A percentile compares a stretch with the other conserved stretches of the same genome.
phyloP scores from a whole-genome alignment of 208 protist genomes.

The Endotrypanum monterogeii region DNA sequence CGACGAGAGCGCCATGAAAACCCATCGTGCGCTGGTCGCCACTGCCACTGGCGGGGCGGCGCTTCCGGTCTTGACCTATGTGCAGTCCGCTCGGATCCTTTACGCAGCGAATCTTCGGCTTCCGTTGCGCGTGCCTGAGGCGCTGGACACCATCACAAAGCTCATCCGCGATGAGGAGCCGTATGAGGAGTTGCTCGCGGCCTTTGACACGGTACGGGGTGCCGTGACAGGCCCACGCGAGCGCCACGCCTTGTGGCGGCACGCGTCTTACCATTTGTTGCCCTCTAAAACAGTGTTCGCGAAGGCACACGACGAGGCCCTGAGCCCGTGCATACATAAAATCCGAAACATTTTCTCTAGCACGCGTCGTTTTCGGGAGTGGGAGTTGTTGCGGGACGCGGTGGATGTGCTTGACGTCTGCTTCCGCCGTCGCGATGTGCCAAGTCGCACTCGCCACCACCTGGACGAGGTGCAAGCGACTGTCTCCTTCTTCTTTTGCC shows the following conservation, averaged over 20 bases:
- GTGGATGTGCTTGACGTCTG: slow-evolving; percentile 74
- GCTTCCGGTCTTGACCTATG: slow-evolving; percentile 39
- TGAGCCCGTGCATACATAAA: slow-evolving; percentile 67
- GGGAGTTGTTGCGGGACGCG: slow-evolving; percentile 56
- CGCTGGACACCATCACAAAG: slow-evolving; percentile 57
- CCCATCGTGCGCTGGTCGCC: slow-evolving; percentile 14
- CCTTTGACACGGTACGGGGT: slow-evolving; percentile 82
- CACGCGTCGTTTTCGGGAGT: slow-evolving; percentile 68
- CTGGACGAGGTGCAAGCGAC: slow-evolving; percentile 69
- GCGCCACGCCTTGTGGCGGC: slow-evolving; percentile 84
- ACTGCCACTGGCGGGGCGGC: slow-evolving; percentile 20
- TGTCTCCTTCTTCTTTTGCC: slow-evolving; percentile 83
- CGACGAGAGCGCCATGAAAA: slow-evolving; percentile 33
- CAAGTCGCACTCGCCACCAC: slow-evolving; percentile 22
- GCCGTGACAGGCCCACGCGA: slow-evolving; percentile 73
- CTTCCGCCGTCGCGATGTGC: slow-evolving; percentile 63
- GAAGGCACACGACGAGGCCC: slow-evolving; percentile 69
- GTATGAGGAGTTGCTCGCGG: slow-evolving; percentile 78
- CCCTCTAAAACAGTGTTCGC: slow-evolving; percentile 83
- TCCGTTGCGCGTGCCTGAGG: slow-evolving; percentile 52
- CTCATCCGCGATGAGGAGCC: slow-evolving; percentile 68
- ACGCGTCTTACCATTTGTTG: slow-evolving; percentile 75
- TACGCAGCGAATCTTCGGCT: slow-evolving; percentile 55
- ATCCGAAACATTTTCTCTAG: slow-evolving; percentile 47
- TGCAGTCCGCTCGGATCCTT: slow-evolving; percentile 72